A percentile compares a stretch with the other conserved stretches of the same genome.
phyloP scores from a whole-genome alignment of 1,284 basidiomycete species.

The Cystobasidium slooffiae region DNA sequence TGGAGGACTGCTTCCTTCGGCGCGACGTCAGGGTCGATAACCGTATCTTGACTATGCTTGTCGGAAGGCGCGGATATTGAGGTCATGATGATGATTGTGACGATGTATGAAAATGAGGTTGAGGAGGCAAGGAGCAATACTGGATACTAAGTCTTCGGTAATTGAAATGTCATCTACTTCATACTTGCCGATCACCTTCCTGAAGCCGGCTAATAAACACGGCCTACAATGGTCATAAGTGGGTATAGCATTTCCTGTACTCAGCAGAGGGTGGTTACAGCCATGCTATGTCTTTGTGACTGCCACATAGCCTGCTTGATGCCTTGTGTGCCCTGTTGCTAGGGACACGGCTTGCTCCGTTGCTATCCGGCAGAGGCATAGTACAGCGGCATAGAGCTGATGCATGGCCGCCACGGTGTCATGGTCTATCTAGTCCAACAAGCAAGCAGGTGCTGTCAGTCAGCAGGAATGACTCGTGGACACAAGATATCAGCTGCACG shows the following conservation, averaged over 20 bases:
- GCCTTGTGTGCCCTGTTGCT: background rate
- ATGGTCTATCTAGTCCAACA: background rate
- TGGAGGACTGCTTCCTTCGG: slow-evolving; percentile 17
- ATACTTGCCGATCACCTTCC: slow-evolving; percentile 6
- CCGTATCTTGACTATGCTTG: slow-evolving; percentile 4
- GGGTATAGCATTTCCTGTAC: background rate
- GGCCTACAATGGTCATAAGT: background rate
- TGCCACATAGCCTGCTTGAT: background rate
- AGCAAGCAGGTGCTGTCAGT: too few species aligned
- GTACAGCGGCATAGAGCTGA: background rate
- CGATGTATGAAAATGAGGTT: background rate
- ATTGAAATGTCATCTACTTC: too few species aligned
- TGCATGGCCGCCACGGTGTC: too few species aligned
- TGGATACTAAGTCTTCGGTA: too few species aligned
- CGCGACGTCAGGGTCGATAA: slow-evolving; percentile 16
- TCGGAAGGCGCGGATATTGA: too few species aligned
- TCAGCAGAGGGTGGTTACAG: too few species aligned
- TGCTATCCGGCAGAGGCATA: slow-evolving; percentile 16
- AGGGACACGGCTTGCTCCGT: background rate
- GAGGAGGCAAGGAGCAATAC: background rate
- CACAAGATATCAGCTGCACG: too few species aligned
- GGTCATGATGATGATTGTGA: background rate
- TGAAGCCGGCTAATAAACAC: background rate
- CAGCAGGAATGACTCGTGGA: too few species aligned
- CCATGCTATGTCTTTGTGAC: background rate